Evolutionary conservation across 345 rosid genomes (phyloP).

Genomic region (Diplotaxis tenuifolia): DNA sequence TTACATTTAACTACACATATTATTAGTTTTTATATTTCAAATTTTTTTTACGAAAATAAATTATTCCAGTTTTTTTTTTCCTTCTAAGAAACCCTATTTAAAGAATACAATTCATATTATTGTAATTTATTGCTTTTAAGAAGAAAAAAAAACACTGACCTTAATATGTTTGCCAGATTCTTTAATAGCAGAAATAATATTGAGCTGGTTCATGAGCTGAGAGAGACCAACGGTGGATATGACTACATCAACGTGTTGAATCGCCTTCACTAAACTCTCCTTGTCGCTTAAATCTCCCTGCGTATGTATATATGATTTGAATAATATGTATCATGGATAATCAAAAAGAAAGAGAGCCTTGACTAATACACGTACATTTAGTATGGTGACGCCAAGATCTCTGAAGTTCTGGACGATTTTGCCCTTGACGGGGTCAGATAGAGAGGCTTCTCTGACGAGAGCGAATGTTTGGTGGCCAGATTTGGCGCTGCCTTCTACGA

Average conservation of each 20-base stretch:
- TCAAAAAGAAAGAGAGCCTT: no score
- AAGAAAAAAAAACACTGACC: no score
- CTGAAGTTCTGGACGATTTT: constrained; percentile 37
- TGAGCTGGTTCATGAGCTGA: constrained; percentile 45
- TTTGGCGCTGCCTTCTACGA: constrained; percentile 38
- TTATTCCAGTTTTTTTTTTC: no score
- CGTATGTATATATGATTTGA: constrained; percentile 1
- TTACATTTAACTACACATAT: no score
- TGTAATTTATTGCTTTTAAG: no score
- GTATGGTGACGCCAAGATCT: constrained; percentile 30
- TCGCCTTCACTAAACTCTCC: constrained; percentile 50
- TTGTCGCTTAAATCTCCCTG: constrained; percentile 48
- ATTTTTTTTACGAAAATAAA: no score
- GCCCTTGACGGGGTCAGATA: constrained; percentile 34
- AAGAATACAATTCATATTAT: no score
- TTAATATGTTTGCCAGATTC: constrained; percentile 51
- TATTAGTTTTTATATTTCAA: no score
- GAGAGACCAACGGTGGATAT: constrained; percentile 43
- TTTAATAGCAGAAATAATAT: constrained; percentile 49
- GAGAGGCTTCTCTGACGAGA: constrained; percentile 34
- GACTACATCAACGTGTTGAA: constrained; percentile 57
- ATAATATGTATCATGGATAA: neutral
- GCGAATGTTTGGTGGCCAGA: constrained; percentile 40
- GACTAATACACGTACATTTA: constrained; percentile 27
- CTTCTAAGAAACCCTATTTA: no score